Evolutionary conservation across 1,284 basidiomycete genomes (phyloP).

Genomic region (Pseudozyma pruni): DNA sequence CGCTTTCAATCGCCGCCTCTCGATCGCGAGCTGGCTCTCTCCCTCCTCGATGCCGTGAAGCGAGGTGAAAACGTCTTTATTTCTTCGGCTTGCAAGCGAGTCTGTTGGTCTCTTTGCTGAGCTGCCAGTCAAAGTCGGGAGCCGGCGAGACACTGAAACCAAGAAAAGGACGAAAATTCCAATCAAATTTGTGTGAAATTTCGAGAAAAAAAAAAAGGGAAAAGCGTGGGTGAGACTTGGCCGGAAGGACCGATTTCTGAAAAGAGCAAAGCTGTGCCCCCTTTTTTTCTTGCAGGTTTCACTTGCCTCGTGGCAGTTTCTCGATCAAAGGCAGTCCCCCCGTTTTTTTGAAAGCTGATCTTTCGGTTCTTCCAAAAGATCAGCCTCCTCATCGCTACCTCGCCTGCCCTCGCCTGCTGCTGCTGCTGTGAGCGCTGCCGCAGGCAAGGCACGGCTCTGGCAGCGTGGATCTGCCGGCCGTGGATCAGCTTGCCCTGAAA

Average conservation of each 20-base stretch:
- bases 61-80: no score
- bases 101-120: not conserved
- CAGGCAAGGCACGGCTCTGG: not conserved
- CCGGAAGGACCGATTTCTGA: not conserved
- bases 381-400: no score
- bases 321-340: not conserved
- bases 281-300: not conserved
- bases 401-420: not conserved
- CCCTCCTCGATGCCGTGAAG: no score
- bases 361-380: no score
- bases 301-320: not conserved
- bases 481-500: not conserved
- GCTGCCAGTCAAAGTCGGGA: no score
- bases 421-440: slow-evolving; percentile 1
- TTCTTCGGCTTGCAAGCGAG: no score
- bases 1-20: slow-evolving; percentile 1
- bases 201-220: slow-evolving; percentile 1
- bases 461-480: not conserved
- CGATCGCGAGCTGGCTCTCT: slow-evolving; percentile 7
- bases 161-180: not conserved
- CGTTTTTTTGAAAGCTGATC: not conserved
- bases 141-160: not conserved
- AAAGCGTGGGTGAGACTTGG: slow-evolving; percentile 1
- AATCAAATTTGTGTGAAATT: not conserved
- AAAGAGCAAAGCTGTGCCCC: slow-evolving; percentile 1